A percentile compares a stretch with the other conserved stretches of the same genome.
Evolutionary conservation across 352 stramenopile species (phyloP).

Genomic region (Elongisporangium prolatum): DNA sequence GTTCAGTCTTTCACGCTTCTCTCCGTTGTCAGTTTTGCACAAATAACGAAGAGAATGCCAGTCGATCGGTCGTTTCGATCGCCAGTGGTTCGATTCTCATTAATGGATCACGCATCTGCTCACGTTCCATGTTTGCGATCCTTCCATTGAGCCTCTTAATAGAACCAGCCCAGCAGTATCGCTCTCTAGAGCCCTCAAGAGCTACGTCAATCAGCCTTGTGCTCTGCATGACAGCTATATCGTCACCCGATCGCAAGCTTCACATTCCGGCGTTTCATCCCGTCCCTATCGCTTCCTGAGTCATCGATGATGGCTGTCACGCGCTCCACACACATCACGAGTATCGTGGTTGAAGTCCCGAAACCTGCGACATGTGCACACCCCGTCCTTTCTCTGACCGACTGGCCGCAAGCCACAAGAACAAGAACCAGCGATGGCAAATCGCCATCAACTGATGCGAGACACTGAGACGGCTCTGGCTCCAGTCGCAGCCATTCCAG

Average conservation of each 20-base stretch:
- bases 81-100: background rate
- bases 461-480: too few species aligned
- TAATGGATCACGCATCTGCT: too few species aligned
- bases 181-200: too few species aligned
- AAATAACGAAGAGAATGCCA: background rate
- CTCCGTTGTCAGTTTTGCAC: background rate
- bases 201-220: background rate
- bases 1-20: background rate
- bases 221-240: background rate
- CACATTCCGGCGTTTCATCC: background rate
- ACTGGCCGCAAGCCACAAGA: background rate
- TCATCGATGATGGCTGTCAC: background rate
- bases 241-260: background rate
- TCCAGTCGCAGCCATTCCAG: slow-evolving; percentile 17
- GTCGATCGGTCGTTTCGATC: background rate
- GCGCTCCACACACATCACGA: background rate
- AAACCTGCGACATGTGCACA: background rate
- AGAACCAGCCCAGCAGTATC: too few species aligned
- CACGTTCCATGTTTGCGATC: background rate
- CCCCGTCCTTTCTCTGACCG: background rate
- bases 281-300: background rate
- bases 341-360: background rate
- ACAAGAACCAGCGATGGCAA: background rate
- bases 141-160: too few species aligned
- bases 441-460: too few species aligned